A percentile compares a stretch with the other conserved stretches of the same genome.
These are phyloP conservation scores for Aureobasidium sp. DNA, from an alignment of 2,329 filamentous ascomycete species.

Conservation along the genomic window DNA sequence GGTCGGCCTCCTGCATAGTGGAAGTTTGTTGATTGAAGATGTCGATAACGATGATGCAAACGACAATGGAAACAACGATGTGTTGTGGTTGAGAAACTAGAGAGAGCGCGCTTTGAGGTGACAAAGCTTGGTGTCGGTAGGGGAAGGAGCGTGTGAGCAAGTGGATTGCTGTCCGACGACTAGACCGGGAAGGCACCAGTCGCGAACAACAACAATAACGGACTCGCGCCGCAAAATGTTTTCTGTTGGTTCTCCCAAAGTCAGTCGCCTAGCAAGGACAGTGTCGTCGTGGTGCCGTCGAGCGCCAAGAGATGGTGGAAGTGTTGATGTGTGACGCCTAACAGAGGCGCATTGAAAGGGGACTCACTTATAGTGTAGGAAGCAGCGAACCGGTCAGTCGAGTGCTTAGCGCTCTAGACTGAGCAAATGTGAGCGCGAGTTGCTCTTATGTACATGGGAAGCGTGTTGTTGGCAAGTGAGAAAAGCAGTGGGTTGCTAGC, in stretches of 20 bases:
- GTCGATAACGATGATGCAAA: background rate
- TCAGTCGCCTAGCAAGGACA: background rate
- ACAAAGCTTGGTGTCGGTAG: background rate
- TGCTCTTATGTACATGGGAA: background rate
- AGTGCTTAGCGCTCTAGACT: background rate
- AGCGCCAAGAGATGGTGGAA: background rate
- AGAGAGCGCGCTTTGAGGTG: background rate
- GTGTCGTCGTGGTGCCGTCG: background rate
- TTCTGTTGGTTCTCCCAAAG: background rate
- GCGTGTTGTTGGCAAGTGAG: background rate
- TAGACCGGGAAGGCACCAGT: background rate
- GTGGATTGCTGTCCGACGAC: background rate
- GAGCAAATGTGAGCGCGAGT: background rate
- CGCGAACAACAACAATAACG: too few relatives aligned
- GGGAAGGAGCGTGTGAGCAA: background rate
- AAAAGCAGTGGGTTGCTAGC: background rate
- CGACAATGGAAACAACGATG: too few relatives aligned
- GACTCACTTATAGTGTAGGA: background rate
- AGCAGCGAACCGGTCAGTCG: background rate
- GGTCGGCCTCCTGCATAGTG: constrained; percentile 42
- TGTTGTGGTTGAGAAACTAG: background rate
- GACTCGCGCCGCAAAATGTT: too few relatives aligned
- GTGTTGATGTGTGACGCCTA: background rate
- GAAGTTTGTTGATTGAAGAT: background rate
- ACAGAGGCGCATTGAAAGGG: background rate